Evolutionary conservation across 164 flowering plant species (phyloP), one percentile per base, ranked within the genome.

Genomic region (Kalanchoe fedtschenkoi): DNA sequence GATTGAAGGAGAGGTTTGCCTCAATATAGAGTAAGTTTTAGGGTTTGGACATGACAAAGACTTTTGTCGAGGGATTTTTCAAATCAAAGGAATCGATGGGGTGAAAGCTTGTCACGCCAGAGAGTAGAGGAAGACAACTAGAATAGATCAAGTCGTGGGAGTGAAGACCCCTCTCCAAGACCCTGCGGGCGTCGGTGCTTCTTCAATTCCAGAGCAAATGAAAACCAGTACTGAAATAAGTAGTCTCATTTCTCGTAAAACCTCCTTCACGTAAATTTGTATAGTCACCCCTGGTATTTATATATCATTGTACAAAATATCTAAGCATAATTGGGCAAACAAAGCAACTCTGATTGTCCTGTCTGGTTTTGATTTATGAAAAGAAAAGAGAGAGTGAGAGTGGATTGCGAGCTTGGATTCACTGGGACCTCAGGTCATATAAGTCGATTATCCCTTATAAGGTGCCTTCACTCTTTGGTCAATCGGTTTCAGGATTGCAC

Each of bases 181-280:
- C 87, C 84, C 51, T 81, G 95, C 68, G 75, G 90, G 66, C 66
- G 78, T 4, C 60, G 75, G 26, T 76, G 97, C 53, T 74, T 89
- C 71, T 69, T 75, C 17, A 77, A 81, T n/a, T 65, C 87, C 24
- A 76, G 85, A 62, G 78, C 80, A 3, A 76, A 72, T 62, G 86
- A 80, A 72, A 83, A 81, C 60, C 85, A 67, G 26, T 60, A 34
- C 29, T 64, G 51, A 64, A 64, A 60, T 4, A 56, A n/a, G 19
- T 5, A 43, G n/a, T n/a, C 9, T n/a, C 22, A 43, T 1, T n/a
- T 24, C 22, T 43, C 22, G 51, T 43, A 43, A 41, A 43, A 43
- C 51, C 21, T 43, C 6, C 51, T n/a, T n/a, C 14, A 42, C 46
- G 17, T 42, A 42, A 42, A 17, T 15, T 5, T 42, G 46, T 43